Percentiles rank a stretch among this genome's conserved stretches.
phyloP scores from a whole-genome alignment of 352 stramenopile genomes.

The Phytophthora megakarya region DNA sequence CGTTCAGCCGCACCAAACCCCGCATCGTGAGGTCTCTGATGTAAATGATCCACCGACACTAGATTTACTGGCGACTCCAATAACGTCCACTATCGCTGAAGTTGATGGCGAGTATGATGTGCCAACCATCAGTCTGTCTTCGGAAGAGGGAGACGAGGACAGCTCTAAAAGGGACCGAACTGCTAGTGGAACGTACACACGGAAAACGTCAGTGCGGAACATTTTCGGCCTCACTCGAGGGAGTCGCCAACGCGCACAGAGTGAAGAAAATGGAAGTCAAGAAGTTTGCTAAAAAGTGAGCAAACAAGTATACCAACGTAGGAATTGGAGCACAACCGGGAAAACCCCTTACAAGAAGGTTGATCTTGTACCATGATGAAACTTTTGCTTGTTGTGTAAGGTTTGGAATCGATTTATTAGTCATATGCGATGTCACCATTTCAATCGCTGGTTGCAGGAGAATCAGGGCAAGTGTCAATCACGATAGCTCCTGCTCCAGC shows the following conservation, averaged over 20 bases:
- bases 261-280: constrained; percentile 30
- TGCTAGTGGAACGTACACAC: constrained; percentile 35
- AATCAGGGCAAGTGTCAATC: constrained; percentile 57
- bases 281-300: constrained; percentile 15
- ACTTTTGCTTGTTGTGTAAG: background rate
- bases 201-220: constrained; percentile 30
- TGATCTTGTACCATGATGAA: constrained; percentile 11
- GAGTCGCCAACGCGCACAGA: constrained; percentile 34
- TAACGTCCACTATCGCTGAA: constrained; percentile 32
- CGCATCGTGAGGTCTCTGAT: constrained; percentile 11
- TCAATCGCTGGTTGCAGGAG: constrained; percentile 8
- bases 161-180: constrained; percentile 23
- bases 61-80: constrained; percentile 34
- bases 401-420: background rate
- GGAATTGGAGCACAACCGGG: constrained; percentile 23
- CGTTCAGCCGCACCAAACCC: constrained; percentile 20
- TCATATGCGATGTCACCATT: background rate
- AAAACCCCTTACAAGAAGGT: background rate
- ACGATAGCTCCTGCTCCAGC: constrained; percentile 72
- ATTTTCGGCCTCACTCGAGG: constrained; percentile 31
- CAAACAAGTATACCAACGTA: constrained; percentile 16
- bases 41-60: constrained; percentile 29
- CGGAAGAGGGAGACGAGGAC: constrained; percentile 22
- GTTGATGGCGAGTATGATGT: constrained; percentile 22
- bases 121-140: constrained; percentile 30